Conservation (phyloP, 129 eudicot genomes). For the Artemisia argyi region DNA sequence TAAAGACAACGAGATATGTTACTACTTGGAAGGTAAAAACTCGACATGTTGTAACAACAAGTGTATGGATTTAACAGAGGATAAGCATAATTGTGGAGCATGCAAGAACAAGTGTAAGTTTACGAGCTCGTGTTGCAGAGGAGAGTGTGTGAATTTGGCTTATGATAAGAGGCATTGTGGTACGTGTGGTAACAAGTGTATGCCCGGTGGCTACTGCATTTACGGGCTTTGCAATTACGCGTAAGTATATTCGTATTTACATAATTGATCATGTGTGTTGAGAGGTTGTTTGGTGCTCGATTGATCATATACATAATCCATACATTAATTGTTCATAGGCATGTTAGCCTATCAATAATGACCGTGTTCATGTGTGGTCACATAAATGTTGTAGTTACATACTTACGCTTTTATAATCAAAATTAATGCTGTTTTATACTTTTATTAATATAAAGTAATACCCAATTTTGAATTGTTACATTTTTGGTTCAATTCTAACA, state of each 20-base stretch:
- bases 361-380: constrained; percentile 20
- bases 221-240: constrained; percentile 72
- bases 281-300: constrained; percentile 26
- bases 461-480: neutral
- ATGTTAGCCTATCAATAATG: constrained; percentile 21
- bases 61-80: constrained; percentile 49
- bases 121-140: constrained; percentile 49
- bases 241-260: constrained; percentile 18
- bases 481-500: neutral
- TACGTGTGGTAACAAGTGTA: constrained; percentile 55
- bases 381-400: constrained; percentile 14
- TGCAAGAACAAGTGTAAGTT: constrained; percentile 62
- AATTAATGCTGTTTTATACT: neutral
- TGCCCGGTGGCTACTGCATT: constrained; percentile 46
- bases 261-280: constrained; percentile 11
- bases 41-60: constrained; percentile 68
- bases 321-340: constrained; percentile 24
- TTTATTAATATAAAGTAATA: neutral
- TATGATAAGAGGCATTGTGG: constrained; percentile 79
- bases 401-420: constrained; percentile 20
- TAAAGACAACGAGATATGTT: constrained; percentile 60
- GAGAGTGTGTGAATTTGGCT: constrained; percentile 57
- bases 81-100: constrained; percentile 54
- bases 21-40: constrained; percentile 38
- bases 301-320: constrained; percentile 18